These are phyloP conservation scores for Penicillium sclerotigenum DNA, from an alignment of 2,329 filamentous ascomycete species.

Conservation along the genomic window DNA sequence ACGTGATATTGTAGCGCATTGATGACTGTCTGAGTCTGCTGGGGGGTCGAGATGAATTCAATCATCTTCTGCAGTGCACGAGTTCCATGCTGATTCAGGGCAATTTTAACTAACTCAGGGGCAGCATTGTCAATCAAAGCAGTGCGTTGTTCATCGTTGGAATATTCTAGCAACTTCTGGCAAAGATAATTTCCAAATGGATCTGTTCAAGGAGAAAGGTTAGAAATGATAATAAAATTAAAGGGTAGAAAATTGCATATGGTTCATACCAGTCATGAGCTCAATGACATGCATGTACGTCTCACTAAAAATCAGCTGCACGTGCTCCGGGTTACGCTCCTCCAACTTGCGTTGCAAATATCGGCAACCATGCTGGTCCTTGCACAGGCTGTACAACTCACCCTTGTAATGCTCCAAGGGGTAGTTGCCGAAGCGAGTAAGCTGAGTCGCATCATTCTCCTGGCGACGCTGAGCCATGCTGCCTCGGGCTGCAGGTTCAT, in stretches of 20 bases:
- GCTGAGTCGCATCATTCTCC: constrained; percentile 51
- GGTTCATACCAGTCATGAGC: constrained; percentile 74
- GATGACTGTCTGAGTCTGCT: constrained; percentile 85
- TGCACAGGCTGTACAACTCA: constrained; percentile 86
- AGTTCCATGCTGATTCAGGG: constrained; percentile 94
- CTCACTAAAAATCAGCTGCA: constrained; percentile 92
- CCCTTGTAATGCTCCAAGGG: constrained; percentile 76
- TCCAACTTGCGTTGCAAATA: constrained; percentile 97
- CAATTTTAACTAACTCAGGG: constrained; percentile 84
- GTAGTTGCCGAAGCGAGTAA: constrained; percentile 79
- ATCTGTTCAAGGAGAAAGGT: constrained; percentile 50
- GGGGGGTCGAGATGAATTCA: constrained; percentile 82
- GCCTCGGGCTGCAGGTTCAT: constrained; percentile 72
- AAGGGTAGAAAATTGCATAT: background rate
- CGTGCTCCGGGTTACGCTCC: constrained; percentile 75
- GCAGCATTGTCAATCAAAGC: constrained; percentile 87
- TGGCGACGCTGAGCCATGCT: constrained; percentile 64
- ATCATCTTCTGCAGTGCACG: constrained; percentile 99
- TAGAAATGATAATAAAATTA: constrained; percentile 16
- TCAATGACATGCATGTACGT: constrained; percentile 92
- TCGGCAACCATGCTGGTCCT: constrained; percentile 96
- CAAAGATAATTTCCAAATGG: constrained; percentile 99
- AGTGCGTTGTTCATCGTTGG: constrained; percentile 92
- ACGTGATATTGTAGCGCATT: constrained; percentile 77
- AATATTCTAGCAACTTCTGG: constrained; percentile 95